Base-by-base conservation (phyloP, 352 stramenopile genomes). In the Pythium aphanidermatum region DNA sequence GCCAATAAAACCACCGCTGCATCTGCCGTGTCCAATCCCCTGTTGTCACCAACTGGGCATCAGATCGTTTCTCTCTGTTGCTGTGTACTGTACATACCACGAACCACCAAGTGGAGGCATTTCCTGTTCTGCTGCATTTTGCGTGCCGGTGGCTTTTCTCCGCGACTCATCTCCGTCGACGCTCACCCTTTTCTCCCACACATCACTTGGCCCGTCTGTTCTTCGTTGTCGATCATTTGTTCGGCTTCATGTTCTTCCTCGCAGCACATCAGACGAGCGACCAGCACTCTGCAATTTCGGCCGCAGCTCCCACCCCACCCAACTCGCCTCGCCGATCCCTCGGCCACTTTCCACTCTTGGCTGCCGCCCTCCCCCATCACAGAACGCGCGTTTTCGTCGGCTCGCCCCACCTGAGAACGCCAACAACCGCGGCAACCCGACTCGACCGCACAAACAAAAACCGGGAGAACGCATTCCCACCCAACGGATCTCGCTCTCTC, bases 241-340 rank as follows among this genome's bases (percentile, higher is more conserved):
- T n/a, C n/a, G n/a, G n/a, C n/a, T 40, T 28, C 19, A 7, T 30
- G 38, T 36, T 39, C 7, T 30, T 16, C n/a, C 33, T 29, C 9
- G 5, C 43, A 25, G 16, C 24, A 17, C 12, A 24, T 46, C 46
- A 2, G 35, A 32, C 29, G n/a, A n/a, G 46, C 48, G 48, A 56
- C 48, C 48, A 56, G 38, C 48, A 56, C 48, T 56, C 48, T 56
- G 48, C 38, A 56, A 43, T 56, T 56, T 49, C 42, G 14, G 30
- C 38, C 26, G 28, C 49, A 31, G 17, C 29, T 20, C 46, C 1
- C 46, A 42, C 29, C 23, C n/a, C n/a, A n/a, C n/a, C n/a, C n/a
- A n/a, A n/a, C n/a, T n/a, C n/a, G n/a, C n/a, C n/a, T n/a, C n/a
- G n/a, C n/a, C n/a, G n/a, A n/a, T n/a, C n/a, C n/a, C n/a, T n/a